Conservation (phyloP, 169 alveolate genomes). For the Plasmodium sp. region DNA sequence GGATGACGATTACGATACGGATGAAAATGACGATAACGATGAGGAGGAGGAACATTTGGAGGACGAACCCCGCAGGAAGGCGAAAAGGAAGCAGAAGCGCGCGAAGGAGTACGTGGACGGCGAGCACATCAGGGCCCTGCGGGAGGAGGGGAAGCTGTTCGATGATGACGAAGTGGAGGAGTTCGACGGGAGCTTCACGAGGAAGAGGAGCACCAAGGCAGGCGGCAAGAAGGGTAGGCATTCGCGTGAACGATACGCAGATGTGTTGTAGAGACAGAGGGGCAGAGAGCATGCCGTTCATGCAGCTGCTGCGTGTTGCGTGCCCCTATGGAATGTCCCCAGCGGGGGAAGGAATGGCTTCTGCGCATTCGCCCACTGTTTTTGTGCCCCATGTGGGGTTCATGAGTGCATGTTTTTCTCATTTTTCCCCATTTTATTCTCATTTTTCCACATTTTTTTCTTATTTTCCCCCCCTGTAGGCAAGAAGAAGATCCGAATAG, state of each 20-base stretch:
- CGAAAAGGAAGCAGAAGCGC: slow-evolving; percentile 2
- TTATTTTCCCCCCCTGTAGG: not conserved
- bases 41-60: not conserved
- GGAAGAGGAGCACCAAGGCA: slow-evolving; percentile 1
- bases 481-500: slow-evolving; percentile 35
- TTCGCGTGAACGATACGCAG: not conserved
- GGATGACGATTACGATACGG: not conserved
- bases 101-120: slow-evolving; percentile 39
- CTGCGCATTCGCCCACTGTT: not conserved
- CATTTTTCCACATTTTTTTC: not conserved
- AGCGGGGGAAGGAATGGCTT: not conserved
- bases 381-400: not conserved
- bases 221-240: slow-evolving; percentile 18
- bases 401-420: not conserved
- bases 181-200: slow-evolving; percentile 6
- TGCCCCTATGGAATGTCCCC: not conserved
- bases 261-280: not conserved
- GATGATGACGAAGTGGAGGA: slow-evolving; percentile 63
- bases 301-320: not conserved
- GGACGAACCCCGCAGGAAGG: not conserved
- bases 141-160: slow-evolving; percentile 35
- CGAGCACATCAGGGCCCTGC: slow-evolving; percentile 50
- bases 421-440: not conserved
- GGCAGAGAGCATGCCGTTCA: not conserved
- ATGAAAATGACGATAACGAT: not conserved